Evolutionary conservation across 257 asterid genomes (phyloP).

Genomic region (Buddleja alternifolia): DNA sequence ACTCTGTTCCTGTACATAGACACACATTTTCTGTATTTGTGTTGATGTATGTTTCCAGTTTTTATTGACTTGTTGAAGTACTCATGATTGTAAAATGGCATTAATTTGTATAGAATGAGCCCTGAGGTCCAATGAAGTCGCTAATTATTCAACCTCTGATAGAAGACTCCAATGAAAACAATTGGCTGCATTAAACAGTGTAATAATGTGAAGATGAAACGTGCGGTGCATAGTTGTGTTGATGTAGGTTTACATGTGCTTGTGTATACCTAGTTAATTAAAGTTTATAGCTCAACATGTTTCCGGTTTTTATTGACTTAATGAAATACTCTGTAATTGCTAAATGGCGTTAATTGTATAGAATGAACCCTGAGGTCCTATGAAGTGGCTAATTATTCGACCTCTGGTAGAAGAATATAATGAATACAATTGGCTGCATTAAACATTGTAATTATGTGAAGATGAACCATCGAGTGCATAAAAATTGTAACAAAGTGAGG

Average conservation of each 20-base stretch:
- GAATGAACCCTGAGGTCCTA: neutral
- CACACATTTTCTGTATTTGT: neutral
- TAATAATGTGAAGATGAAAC: neutral
- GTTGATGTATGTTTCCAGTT: neutral
- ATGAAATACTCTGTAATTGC: constrained; percentile 1
- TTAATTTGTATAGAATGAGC: constrained; percentile 5
- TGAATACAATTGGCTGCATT: neutral
- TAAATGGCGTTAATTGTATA: constrained; percentile 11
- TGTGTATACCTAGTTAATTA: constrained; percentile 13
- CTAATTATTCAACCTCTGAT: neutral
- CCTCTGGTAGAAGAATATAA: neutral
- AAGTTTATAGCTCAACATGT: constrained; percentile 9
- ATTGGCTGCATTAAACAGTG: neutral
- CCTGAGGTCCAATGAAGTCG: constrained; percentile 9
- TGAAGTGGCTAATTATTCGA: constrained; percentile 5
- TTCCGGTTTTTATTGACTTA: constrained; percentile 5
- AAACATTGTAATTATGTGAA: neutral
- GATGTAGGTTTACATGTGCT: neutral
- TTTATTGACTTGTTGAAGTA: constrained; percentile 7
- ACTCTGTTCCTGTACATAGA: neutral
- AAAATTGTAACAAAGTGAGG: neutral
- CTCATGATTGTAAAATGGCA: neutral
- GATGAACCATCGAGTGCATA: neutral
- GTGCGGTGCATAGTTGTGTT: too few species aligned
- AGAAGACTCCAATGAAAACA: neutral